phyloP scores from a whole-genome alignment of 371 early-diverging fungal species.

The Zychaea mexicana region DNA sequence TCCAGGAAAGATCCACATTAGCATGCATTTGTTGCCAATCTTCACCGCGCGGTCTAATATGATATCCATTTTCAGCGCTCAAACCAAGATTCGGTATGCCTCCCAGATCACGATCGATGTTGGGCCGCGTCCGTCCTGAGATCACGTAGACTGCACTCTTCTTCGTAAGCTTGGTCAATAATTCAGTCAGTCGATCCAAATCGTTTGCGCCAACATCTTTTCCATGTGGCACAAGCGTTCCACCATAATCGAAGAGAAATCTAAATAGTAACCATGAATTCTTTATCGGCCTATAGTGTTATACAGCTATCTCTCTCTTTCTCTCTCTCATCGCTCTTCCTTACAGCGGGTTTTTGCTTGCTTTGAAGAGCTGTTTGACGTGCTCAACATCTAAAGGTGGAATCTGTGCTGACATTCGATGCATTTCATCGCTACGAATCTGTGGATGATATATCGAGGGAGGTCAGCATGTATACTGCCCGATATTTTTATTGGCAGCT shows the following conservation, averaged over 20 bases:
- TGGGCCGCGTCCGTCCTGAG: slow-evolving; percentile 82
- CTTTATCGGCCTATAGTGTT: background rate
- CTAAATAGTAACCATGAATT: slow-evolving; percentile 18
- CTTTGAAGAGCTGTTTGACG: slow-evolving; percentile 47
- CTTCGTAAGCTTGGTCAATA: slow-evolving; percentile 61
- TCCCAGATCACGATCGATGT: slow-evolving; percentile 83
- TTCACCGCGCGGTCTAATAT: slow-evolving; percentile 65
- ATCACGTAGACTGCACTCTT: slow-evolving; percentile 85
- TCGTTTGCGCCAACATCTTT: slow-evolving; percentile 45
- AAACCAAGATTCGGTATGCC: slow-evolving; percentile 77
- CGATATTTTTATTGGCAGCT: background rate
- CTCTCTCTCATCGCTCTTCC: slow-evolving; percentile 14
- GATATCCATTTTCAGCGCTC: slow-evolving; percentile 72
- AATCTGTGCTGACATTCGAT: slow-evolving; percentile 61
- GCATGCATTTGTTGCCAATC: slow-evolving; percentile 82
- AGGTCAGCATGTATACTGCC: background rate
- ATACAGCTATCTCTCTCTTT: background rate
- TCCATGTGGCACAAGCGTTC: slow-evolving; percentile 77
- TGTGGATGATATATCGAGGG: slow-evolving; percentile 1
- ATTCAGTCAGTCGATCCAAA: slow-evolving; percentile 32
- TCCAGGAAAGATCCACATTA: slow-evolving; percentile 84
- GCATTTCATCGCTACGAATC: slow-evolving; percentile 59
- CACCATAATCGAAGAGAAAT: slow-evolving; percentile 87
- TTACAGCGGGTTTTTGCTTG: slow-evolving; percentile 61
- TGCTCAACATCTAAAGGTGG: slow-evolving; percentile 53